Evolutionary conservation across 306 rosid species (phyloP).

Genomic region (Pachyrhizus erosus): DNA sequence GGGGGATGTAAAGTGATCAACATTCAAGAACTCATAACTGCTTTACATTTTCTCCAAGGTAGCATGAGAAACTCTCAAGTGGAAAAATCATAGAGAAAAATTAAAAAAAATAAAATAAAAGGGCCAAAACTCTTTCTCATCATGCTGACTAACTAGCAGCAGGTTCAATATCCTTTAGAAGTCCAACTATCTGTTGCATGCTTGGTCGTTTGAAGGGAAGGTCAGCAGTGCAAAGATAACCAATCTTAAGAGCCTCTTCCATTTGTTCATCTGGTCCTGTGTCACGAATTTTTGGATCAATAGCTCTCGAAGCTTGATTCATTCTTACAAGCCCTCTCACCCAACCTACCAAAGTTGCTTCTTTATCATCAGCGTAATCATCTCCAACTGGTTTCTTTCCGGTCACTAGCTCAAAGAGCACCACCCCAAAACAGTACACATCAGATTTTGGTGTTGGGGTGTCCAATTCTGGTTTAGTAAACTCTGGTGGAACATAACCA

Average conservation of each 20-base stretch:
- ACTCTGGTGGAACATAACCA: conserved; percentile 91
- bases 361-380: conserved; percentile 81
- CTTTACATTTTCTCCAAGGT: conserved; percentile 55
- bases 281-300: conserved; percentile 80
- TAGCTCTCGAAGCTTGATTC: conserved; percentile 67
- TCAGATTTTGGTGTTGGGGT: conserved; percentile 85
- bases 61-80: conserved; percentile 47
- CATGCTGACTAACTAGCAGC: conserved; percentile 39
- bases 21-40: conserved; percentile 43
- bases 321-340: conserved; percentile 82
- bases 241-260: conserved; percentile 94
- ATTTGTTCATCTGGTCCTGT: conserved; percentile 71
- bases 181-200: conserved; percentile 99
- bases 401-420: conserved; percentile 82
- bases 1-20: conserved; percentile 36
- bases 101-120: conserved; percentile 34
- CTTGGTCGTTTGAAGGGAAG: conserved; percentile 90
- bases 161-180: conserved; percentile 91
- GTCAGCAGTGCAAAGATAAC: conserved; percentile 96
- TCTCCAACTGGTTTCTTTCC: conserved; percentile 91
- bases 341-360: conserved; percentile 85
- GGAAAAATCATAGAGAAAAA: conserved; percentile 18
- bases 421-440: conserved; percentile 93
- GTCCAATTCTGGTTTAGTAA: conserved; percentile 63
- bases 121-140: conserved; percentile 34